Percentiles rank a stretch among this genome's conserved stretches.
Evolutionary conservation across 2,329 filamentous ascomycete genomes (phyloP).

Genomic region (Diaporthe eres): DNA sequence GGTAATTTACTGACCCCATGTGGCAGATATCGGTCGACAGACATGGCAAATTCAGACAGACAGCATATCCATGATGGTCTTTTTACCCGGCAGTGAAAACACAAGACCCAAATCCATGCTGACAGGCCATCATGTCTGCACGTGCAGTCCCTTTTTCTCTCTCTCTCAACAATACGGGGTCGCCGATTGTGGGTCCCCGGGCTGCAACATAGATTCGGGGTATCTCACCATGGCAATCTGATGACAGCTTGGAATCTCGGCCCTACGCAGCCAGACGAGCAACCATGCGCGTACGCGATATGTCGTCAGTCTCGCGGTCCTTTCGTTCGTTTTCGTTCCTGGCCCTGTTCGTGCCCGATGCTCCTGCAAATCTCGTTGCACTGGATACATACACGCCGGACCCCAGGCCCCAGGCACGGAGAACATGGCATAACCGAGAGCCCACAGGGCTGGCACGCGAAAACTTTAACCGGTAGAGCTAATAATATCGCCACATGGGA

Average conservation of each 20-base stretch:
- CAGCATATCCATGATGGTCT: neutral
- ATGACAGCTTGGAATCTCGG: constrained; percentile 18
- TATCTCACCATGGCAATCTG: constrained; percentile 27
- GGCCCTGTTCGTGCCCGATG: constrained; percentile 13
- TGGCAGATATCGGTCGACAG: neutral
- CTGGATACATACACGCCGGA: neutral
- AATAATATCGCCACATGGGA: constrained; percentile 24
- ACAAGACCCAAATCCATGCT: neutral
- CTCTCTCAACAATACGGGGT: neutral
- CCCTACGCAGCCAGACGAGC: constrained; percentile 1
- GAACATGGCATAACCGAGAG: constrained; percentile 20
- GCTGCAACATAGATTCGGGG: constrained; percentile 18
- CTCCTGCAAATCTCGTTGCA: constrained; percentile 8
- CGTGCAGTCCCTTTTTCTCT: neutral
- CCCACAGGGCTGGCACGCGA: constrained; percentile 31
- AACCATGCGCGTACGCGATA: neutral
- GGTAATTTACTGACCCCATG: neutral
- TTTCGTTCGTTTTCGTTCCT: neutral
- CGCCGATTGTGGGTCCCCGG: constrained; percentile 26
- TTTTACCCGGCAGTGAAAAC: neutral
- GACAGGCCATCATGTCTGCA: neutral
- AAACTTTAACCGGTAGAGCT: neutral
- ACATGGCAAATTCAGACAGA: neutral
- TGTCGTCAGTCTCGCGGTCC: constrained; percentile 18
- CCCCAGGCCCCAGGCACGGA: neutral